phyloP scores from a whole-genome alignment of 108 stramenopile species.

The Craspedostauros australis region DNA sequence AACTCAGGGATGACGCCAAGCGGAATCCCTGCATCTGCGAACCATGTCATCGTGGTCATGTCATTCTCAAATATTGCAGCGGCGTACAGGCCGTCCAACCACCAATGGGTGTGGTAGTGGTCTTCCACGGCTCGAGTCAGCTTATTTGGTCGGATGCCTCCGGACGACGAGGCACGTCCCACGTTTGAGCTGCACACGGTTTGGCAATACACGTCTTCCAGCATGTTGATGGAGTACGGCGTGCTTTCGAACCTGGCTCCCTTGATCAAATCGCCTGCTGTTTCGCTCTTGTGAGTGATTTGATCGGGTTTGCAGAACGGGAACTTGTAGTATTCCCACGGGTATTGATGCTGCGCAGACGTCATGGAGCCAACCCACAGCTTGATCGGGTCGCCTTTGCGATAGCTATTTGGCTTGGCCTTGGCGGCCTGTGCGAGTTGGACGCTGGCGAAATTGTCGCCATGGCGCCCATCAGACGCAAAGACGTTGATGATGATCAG shows the following conservation, averaged over 20 bases:
- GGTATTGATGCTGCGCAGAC: slow-evolving; percentile 58
- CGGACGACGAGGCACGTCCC: slow-evolving; percentile 39
- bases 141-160: slow-evolving; percentile 22
- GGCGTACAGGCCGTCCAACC: slow-evolving; percentile 82
- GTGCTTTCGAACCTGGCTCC: slow-evolving; percentile 88
- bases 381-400: slow-evolving; percentile 33
- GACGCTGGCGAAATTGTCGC: too few species aligned
- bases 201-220: slow-evolving; percentile 71
- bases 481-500: too few species aligned
- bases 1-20: slow-evolving; percentile 56
- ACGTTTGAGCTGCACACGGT: slow-evolving; percentile 63
- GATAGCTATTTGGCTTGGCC: too few species aligned
- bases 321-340: slow-evolving; percentile 80
- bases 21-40: slow-evolving; percentile 74
- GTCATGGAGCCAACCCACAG: slow-evolving; percentile 62
- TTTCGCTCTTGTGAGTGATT: slow-evolving; percentile 90
- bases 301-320: slow-evolving; percentile 58
- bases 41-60: slow-evolving; percentile 15
- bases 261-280: slow-evolving; percentile 85
- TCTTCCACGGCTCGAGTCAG: slow-evolving; percentile 70
- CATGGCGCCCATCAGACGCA: too few species aligned
- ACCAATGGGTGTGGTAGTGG: slow-evolving; percentile 84
- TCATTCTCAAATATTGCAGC: slow-evolving; percentile 51
- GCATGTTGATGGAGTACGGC: slow-evolving; percentile 85
- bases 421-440: too few species aligned